Conservation (phyloP, 208 protist species). For the Herpetomonas muscarum region DNA sequence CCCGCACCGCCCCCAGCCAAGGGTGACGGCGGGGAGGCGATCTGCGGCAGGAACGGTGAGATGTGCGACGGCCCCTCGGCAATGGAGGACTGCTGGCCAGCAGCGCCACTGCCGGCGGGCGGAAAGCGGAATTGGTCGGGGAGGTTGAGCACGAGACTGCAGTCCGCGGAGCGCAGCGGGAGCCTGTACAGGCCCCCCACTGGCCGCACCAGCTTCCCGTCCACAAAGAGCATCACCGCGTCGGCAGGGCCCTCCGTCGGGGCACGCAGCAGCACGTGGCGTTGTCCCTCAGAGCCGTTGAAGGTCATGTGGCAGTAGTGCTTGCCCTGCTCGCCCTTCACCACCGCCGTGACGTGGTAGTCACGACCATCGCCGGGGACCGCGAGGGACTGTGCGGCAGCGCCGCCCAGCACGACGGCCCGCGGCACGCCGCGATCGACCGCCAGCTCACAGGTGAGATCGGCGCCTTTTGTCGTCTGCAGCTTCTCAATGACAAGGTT, state of each 20-base stretch:
- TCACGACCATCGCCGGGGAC: slow-evolving; percentile 72
- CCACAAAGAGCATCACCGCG: slow-evolving; percentile 44
- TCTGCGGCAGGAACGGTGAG: no score
- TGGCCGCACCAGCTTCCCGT: slow-evolving; percentile 43
- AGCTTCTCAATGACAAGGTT: slow-evolving; percentile 78
- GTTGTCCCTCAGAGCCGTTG: slow-evolving; percentile 58
- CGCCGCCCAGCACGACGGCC: slow-evolving; percentile 38
- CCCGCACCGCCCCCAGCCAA: no score
- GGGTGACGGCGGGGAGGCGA: no score
- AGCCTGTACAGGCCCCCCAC: slow-evolving; percentile 57
- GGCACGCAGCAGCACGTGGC: slow-evolving; percentile 51
- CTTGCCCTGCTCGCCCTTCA: slow-evolving; percentile 33
- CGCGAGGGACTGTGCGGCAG: slow-evolving; percentile 24
- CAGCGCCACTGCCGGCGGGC: neutral
- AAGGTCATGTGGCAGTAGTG: slow-evolving; percentile 74
- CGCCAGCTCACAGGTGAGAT: slow-evolving; percentile 63
- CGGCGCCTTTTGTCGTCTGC: slow-evolving; percentile 34
- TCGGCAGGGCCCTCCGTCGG: slow-evolving; percentile 29
- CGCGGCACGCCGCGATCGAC: slow-evolving; percentile 50
- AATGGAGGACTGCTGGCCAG: neutral
- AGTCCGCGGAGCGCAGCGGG: slow-evolving; percentile 59
- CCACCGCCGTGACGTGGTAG: slow-evolving; percentile 61
- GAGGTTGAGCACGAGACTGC: slow-evolving; percentile 32
- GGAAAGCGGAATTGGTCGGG: neutral
- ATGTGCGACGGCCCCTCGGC: neutral